Evolutionary conservation across 2,329 filamentous ascomycete genomes (phyloP), one percentile per base, ranked within the genome.

Genomic region (Trichoderma breve): DNA sequence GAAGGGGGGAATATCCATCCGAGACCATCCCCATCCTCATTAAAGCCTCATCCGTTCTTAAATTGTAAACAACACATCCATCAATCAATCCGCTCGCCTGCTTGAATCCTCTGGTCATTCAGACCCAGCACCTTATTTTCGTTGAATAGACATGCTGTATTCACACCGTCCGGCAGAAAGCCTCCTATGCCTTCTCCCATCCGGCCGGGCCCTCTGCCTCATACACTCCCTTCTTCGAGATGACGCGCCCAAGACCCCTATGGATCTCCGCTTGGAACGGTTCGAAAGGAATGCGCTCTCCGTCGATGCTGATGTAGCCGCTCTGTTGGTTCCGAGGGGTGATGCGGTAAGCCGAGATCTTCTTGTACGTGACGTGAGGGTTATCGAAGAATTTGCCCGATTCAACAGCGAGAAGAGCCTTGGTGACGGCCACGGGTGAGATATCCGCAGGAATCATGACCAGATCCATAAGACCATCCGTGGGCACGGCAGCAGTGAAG

Each of bases 291-390:
- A 97, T 86, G 69, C 88, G 87, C 82, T 99, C 96, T 47, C 96
- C 96, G 78, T 98, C 96, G 75, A 99, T 94, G 80, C 94, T 97
- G 79, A 99, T 97, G 80, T 93, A 96, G 2, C 95, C 95, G 74
- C 91, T 87, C 51, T 88, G 84, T 76, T 91, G 87, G 74, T 91
- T 83, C 68, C 89, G 90, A 0, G 96, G 96, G 4, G 91, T 91
- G 74, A 99, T 91, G 55, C 96, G 88, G 79, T 96, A 98, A 0
- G 92, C 96, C n/a, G 88, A 87, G 4, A 98, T 87, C 81, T 99
- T 99, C 76, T 91, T 89, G 81, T 98, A 95, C 34, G 87, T 86
- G 14, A 97, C 92, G 51, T 92, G 87, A 0, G 90, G 87, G 78
- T 92, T 90, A 79, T 97, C 93, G 76, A 97, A 97, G 75, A 97